These are phyloP conservation scores for Scutellaria galericulata DNA, from an alignment of 257 asterid genomes.

Conservation along the genomic window DNA sequence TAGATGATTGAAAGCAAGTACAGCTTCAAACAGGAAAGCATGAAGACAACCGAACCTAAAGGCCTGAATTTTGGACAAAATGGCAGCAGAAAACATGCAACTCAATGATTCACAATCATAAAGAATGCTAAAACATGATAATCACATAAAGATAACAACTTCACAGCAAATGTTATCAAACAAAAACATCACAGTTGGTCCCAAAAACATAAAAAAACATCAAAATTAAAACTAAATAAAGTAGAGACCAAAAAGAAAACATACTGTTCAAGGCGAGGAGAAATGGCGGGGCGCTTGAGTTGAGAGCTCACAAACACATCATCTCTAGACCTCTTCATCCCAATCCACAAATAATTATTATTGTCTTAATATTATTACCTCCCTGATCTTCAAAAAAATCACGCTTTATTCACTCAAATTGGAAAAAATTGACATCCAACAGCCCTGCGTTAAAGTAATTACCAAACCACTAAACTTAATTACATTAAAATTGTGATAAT, in stretches of 20 bases:
- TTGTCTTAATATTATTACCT: conserved; percentile 1
- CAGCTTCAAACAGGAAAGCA: not conserved
- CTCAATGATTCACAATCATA: conserved; percentile 19
- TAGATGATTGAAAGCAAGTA: conserved; percentile 11
- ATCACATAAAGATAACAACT: conserved; percentile 22
- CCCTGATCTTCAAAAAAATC: conserved; percentile 41
- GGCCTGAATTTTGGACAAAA: conserved; percentile 16
- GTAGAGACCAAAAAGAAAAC: conserved; percentile 32
- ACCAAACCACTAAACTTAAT: conserved; percentile 43
- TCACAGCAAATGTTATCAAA: not conserved
- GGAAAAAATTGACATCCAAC: conserved; percentile 35
- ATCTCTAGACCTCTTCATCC: conserved; percentile 80
- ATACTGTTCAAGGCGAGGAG: conserved; percentile 67
- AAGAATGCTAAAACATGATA: conserved; percentile 22
- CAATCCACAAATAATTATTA: conserved; percentile 28
- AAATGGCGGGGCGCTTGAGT: conserved; percentile 56
- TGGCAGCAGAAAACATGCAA: conserved; percentile 32
- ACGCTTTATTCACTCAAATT: conserved; percentile 54
- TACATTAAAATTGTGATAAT: conserved; percentile 33
- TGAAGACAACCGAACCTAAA: conserved; percentile 7
- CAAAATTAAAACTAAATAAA: not conserved
- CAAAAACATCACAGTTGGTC: conserved; percentile 16
- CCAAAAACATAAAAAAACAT: not conserved
- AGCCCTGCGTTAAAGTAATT: conserved; percentile 44
- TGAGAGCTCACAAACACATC: conserved; percentile 58